Conservation (phyloP, 2,329 filamentous ascomycete species). For the Claviceps arundinis region DNA sequence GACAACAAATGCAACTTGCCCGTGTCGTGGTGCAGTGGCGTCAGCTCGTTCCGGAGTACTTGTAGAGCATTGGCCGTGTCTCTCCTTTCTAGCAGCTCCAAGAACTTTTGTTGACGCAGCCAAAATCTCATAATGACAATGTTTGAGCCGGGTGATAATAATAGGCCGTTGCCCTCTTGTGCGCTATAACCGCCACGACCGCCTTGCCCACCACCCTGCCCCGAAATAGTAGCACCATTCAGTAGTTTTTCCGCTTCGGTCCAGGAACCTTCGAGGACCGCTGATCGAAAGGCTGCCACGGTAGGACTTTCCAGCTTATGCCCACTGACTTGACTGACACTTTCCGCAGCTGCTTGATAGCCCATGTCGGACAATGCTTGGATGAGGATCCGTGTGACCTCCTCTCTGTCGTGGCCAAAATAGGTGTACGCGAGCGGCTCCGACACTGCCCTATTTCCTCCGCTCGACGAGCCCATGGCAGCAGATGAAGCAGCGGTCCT, state of each 20-base stretch:
- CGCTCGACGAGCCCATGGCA: slow-evolving; percentile 40
- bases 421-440: slow-evolving; percentile 33
- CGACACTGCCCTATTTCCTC: slow-evolving; percentile 12
- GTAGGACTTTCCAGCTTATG: slow-evolving; percentile 75
- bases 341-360: slow-evolving; percentile 63
- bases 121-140: slow-evolving; percentile 72
- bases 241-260: slow-evolving; percentile 70
- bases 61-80: slow-evolving; percentile 62
- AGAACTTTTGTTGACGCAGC: slow-evolving; percentile 85
- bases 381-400: slow-evolving; percentile 84
- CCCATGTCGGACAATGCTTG: slow-evolving; percentile 84
- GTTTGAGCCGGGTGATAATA: slow-evolving; percentile 64
- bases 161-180: slow-evolving; percentile 42
- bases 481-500: slow-evolving; percentile 27
- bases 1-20: slow-evolving; percentile 70
- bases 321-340: slow-evolving; percentile 68
- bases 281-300: slow-evolving; percentile 72
- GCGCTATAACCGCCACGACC: slow-evolving; percentile 4
- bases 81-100: slow-evolving; percentile 71
- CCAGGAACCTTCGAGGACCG: slow-evolving; percentile 74
- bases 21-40: slow-evolving; percentile 70
- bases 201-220: slow-evolving; percentile 18
- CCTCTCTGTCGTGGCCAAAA: slow-evolving; percentile 78
- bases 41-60: slow-evolving; percentile 79
- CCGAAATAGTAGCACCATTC: slow-evolving; percentile 33